Base-by-base conservation (phyloP, 192 early-diverging fungal genomes). In the Spizellomyces punctatus region DNA sequence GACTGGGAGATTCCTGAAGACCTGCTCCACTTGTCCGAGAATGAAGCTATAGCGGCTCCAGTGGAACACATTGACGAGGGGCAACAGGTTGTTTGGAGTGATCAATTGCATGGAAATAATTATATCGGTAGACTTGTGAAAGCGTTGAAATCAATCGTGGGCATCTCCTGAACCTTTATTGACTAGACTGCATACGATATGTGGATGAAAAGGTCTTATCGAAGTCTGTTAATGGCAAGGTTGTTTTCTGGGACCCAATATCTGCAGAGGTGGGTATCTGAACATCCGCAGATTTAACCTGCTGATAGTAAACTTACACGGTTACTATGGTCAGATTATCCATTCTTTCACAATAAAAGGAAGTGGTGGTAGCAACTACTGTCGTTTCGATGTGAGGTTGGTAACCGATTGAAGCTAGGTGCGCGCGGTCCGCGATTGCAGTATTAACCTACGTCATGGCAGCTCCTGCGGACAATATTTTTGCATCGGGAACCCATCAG, bases 181-280 rank as follows among this genome's bases (percentile, higher is more conserved):
- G 27, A 36, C 27, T 85, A 81, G 93, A 95, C 76, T 91, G 88
- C 49, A 89, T 93, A 43, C 82, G 86, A 43, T 92, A 86, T 81
- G 88, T 86, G 10, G 87, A 91, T 41, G 79, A 78, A 8, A 84
- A 84, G 66, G 76, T 92, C 5, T 60, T 95, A 2, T 85, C 86
- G 48, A 94, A 94, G 66, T 91, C 88, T 55, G 81, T 83, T 36
- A 85, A 91, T 72, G 92, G 92, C 14, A 83, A 88, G 41, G 84
- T 95, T 36, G 91, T 91, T 61, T 86, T 91, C 69, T 91, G 91
- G 90, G 83, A 94, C 73, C 69, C 88, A 36, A 74, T 81, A 7
- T 72, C 85, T 10, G 60, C 78, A 5, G n/a, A 79, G 43, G 45
- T 80, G 0, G 45, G 81, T 87, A 56, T 64, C 16, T 58, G n/a